Percentiles rank a stretch among this genome's conserved stretches.
Conservation (phyloP, 768 basidiomycete species). For the Russula griseocarnosa region DNA sequence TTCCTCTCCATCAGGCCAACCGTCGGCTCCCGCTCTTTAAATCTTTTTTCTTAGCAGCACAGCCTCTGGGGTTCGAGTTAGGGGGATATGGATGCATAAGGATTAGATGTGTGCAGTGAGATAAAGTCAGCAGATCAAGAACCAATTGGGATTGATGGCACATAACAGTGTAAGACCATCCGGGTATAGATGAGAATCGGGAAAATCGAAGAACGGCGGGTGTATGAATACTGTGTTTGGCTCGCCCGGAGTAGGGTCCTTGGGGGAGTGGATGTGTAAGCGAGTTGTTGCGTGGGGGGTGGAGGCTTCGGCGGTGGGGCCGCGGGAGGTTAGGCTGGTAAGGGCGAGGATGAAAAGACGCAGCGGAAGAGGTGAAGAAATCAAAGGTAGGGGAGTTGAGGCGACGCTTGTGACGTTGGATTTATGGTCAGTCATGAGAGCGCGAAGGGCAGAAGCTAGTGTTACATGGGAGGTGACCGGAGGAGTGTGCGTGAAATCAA, state of each 20-base stretch:
- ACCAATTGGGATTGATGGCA: slow-evolving; percentile 80
- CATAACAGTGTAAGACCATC: slow-evolving; percentile 67
- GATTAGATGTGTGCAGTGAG: slow-evolving; percentile 43
- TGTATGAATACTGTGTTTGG: slow-evolving; percentile 65
- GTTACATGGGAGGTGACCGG: not conserved
- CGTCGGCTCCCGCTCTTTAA: slow-evolving; percentile 62
- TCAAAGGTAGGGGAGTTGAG: slow-evolving; percentile 45
- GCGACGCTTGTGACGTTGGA: slow-evolving; percentile 43
- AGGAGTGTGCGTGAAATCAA: slow-evolving; percentile 8
- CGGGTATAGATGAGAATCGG: slow-evolving; percentile 52
- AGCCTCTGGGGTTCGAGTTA: slow-evolving; percentile 78
- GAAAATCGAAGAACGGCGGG: slow-evolving; percentile 68
- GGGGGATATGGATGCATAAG: slow-evolving; percentile 63
- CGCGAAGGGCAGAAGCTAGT: slow-evolving; percentile 4
- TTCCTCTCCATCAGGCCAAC: slow-evolving; percentile 78
- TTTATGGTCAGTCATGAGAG: slow-evolving; percentile 22
- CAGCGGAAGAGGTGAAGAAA: slow-evolving; percentile 60
- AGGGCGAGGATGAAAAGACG: slow-evolving; percentile 63
- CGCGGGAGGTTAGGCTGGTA: slow-evolving; percentile 44
- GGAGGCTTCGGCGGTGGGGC: slow-evolving; percentile 24
- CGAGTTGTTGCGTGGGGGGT: slow-evolving; percentile 20
- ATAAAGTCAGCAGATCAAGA: slow-evolving; percentile 64
- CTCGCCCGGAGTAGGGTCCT: slow-evolving; percentile 64
- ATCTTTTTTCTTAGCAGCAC: slow-evolving; percentile 80
- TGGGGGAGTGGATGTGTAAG: slow-evolving; percentile 29